Conservation (phyloP, 345 rosid species). For the Citrus cavaleriei region DNA sequence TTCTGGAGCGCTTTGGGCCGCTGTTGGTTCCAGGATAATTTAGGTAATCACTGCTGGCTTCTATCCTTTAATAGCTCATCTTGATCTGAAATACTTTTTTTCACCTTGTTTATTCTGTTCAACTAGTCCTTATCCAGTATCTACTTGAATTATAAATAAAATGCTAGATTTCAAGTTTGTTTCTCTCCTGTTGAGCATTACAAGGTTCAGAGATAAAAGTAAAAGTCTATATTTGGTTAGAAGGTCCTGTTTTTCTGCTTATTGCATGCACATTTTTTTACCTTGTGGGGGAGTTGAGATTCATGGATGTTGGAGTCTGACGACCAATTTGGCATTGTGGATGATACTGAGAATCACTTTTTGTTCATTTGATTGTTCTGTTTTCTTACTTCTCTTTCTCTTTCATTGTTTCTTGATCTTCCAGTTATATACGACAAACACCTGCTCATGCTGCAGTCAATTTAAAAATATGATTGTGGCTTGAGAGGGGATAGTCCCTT, state of each 20-base stretch:
- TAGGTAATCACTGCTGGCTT: slow-evolving; percentile 39
- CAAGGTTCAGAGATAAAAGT: neutral
- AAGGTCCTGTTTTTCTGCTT: neutral
- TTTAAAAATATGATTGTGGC: slow-evolving; percentile 44
- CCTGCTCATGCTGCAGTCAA: slow-evolving; percentile 61
- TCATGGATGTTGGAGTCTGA: neutral
- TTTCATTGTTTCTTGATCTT: neutral
- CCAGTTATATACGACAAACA: slow-evolving; percentile 46
- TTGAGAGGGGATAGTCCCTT: slow-evolving; percentile 57
- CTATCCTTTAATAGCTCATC: neutral
- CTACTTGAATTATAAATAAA: neutral
- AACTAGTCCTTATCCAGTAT: neutral
- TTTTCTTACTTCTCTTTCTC: neutral
- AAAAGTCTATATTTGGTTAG: neutral
- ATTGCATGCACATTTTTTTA: neutral
- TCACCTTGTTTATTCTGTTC: neutral
- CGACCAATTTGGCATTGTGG: neutral
- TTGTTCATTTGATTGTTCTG: neutral
- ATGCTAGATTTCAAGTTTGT: neutral
- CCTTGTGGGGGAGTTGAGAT: neutral
- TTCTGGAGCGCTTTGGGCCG: slow-evolving; percentile 59
- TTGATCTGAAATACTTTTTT: neutral
- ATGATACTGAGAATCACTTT: neutral
- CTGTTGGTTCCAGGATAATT: slow-evolving; percentile 40
- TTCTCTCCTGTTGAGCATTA: neutral